Evolutionary conservation across 2,329 filamentous ascomycete species (phyloP), one percentile per base, ranked within the genome.

Genomic region (Venturiaceae sp.): DNA sequence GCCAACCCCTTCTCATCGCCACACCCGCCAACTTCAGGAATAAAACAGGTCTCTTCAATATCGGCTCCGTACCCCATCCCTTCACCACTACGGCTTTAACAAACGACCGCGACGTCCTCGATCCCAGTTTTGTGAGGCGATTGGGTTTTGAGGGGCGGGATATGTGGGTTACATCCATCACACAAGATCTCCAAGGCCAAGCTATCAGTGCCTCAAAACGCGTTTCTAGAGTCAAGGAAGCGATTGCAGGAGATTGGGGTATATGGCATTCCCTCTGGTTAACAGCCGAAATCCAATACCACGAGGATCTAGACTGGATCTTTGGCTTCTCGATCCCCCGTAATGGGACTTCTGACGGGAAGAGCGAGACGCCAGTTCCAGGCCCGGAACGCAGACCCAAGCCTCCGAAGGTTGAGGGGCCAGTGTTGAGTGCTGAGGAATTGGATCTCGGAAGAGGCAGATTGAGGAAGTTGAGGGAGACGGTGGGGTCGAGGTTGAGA

Each of bases 31-130:
- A 80, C 19, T 94, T 90, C 71, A 80, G 80, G 58, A 96, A 96
- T 71, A 80, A 80, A 4, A 85, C 85, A 14, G 78, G 77, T 1
- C 69, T 87, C 16, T 97, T 91, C 75, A 90, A 87, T 2, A 88
- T 99, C 62, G 91, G 87, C 60, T 88, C 85, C 0, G 86, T 97
- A 13, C 92, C 92, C 0, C 94, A 99, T 69, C 94, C 94, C 0
- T 95, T 91, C 76, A 96, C 92, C 1, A 78, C 90, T 44, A 81
- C 85, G 57, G 82, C 84, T 13, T 76, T 97, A 19, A 79, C 83
- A 60, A 80, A 83, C 62, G 44, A 36, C 14, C 67, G 83, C 60
- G 74, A 76, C 56, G 75, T 68, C 9, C 60, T 78, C 47, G 69
- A 74, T 58, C 62, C 67, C 7, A 68, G 66, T 26, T 78, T 75